Evolutionary conservation across 306 rosid species (phyloP), one percentile per base, ranked within the genome.

Genomic region (Prunus armeniaca): DNA sequence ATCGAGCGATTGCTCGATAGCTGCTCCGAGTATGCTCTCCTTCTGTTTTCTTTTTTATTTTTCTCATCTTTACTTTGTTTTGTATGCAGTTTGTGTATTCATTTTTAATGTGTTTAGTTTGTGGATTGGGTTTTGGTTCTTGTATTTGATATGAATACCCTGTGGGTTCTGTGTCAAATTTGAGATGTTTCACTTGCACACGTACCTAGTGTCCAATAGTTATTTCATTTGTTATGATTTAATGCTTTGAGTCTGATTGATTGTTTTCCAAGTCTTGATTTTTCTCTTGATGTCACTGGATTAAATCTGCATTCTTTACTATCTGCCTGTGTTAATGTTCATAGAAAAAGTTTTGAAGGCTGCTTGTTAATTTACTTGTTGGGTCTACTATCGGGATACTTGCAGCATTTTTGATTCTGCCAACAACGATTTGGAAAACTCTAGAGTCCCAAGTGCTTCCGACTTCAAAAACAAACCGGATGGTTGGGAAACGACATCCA

Each of bases 401-500:
- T 82, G 83, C 82, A 95, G 98, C 83, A 92, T 95, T 63, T 95
- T 95, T 65, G 86, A 95, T 61, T 68, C 92, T 17, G 82, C 80
- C 69, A 80, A 88, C 61, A 80, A 83, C 69, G 97, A 92, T 64
- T 83, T 85, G 84, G 78, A 83, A 69, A 80, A 80, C 65, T 76
- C 91, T 15, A 82, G 85, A 62, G 85, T 80, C 69, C 90, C 87
- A 24, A 84, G 84, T 55, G 73, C 87, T 71, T 74, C 88, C 2
- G 96, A 92, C 74, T 83, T 89, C 76, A 92, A 91, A 88, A 87
- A 86, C 86, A 84, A 80, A 81, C 98, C 98, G 25, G 98, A 92
- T 73, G 98, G 98, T 34, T 92, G 98, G 98, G 98, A 95, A 79
- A 90, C 98, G n/a, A 79, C 88, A 34, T 76, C 91, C 8, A 95